Evolutionary conservation across 768 basidiomycete species (phyloP), one percentile per base, ranked within the genome.

Genomic region (Naganishia friedmannii): DNA sequence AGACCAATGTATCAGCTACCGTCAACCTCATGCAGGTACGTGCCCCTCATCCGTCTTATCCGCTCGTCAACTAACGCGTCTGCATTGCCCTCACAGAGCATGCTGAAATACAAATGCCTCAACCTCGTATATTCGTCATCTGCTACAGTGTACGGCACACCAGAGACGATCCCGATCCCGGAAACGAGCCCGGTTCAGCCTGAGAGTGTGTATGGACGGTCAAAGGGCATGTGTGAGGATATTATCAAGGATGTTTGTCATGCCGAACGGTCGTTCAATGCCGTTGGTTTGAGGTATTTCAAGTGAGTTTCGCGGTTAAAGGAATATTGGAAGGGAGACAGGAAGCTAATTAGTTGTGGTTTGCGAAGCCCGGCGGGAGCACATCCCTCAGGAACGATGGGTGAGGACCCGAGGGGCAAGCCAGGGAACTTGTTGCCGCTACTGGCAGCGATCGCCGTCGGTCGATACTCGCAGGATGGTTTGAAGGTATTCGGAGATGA

Each of bases 71-170:
- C 55, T 63, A 45, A 55, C 58, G n/a, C 6, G 51, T 29, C 23
- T 34, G 15, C 23, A 15, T 12, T 42, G 10, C 53, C 13, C 42
- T 12, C 31, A 21, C 89, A 93, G 83, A 84, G 87, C 74, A 95
- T 95, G 93, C 83, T 84, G 51, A 90, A 90, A 66, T 92, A 87
- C 81, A 88, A 89, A 72, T 92, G 91, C 83, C 85, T 86, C 66
- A 87, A 92, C 70, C 83, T 99, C 69, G 95, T 99, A 65, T 99
- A 97, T 84, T 98, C 96, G 0, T 97, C 94, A 13, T 95, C 93
- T 28, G 96, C 96, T 7, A 98, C 96, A 21, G 96, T 99, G 29
- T 99, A 99, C 78, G 96, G 96, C 66, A 93, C 88, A 3, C 96
- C 96, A 12, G 89, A 91, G 26, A 84, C 83, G 63, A 90, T 98